A percentile compares a stretch with the other conserved stretches of the same genome.
phyloP scores from a whole-genome alignment of 1,284 basidiomycete species.

The Fomitopsis schrenkii region DNA sequence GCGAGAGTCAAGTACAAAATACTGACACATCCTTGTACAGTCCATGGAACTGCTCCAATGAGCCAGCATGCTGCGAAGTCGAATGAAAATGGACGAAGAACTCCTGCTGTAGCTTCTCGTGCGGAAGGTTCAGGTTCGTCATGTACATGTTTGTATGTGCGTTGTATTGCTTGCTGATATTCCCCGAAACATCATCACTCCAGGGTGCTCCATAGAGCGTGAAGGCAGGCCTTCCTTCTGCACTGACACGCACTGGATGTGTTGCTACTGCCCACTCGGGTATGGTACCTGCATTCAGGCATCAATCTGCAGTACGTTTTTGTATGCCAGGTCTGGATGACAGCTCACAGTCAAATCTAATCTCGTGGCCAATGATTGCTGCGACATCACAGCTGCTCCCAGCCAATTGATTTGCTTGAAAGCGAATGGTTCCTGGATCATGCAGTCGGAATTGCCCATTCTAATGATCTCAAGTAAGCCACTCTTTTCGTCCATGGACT shows the following conservation, averaged over 20 bases:
- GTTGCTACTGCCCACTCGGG: no score
- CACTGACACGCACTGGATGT: slow-evolving; percentile 1
- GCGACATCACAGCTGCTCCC: no score
- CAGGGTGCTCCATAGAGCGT: slow-evolving; percentile 4
- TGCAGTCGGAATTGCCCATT: no score
- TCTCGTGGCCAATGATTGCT: no score
- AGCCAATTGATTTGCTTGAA: no score
- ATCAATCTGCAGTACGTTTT: no score
- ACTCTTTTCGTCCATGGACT: no score
- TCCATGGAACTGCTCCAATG: slow-evolving; percentile 27
- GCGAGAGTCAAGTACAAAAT: not conserved
- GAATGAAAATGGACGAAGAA: slow-evolving; percentile 18
- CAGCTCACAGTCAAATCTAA: no score
- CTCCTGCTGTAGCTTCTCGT: slow-evolving; percentile 13
- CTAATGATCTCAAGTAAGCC: no score
- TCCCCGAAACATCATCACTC: slow-evolving; percentile 24
- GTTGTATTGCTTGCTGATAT: slow-evolving; percentile 20
- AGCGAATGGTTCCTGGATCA: no score
- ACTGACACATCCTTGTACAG: not conserved
- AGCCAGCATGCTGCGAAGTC: slow-evolving; percentile 27
- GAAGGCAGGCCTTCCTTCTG: not conserved
- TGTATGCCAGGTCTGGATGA: no score
- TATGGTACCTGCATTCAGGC: no score
- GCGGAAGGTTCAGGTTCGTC: slow-evolving; percentile 13
- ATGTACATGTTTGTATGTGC: slow-evolving; percentile 19